Base-by-base conservation (phyloP, 2,329 filamentous ascomycete species). In the Colletotrichum falcatum region DNA sequence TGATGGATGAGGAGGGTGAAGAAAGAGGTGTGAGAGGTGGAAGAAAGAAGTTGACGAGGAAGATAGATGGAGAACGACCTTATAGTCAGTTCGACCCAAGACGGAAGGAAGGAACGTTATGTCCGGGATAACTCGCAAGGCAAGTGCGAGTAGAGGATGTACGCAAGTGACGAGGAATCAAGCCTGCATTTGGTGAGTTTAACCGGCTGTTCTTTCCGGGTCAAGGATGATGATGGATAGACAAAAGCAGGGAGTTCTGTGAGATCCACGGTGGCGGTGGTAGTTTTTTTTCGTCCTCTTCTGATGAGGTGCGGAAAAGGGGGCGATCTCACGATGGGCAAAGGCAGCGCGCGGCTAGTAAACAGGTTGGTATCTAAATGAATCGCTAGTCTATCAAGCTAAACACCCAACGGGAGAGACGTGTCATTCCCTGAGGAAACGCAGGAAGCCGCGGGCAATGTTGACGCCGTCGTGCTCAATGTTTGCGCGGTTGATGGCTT, bases 391-490 rank as follows among this genome's bases (percentile, higher is more conserved):
- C 67, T 67, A 73, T 71, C 49, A n/a, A 42, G 48, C 69, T 73
- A 55, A 55, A 55, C 55, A 66, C 67, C 61, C 23, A 28, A 3
- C 18, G 23, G 2, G 26, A 14, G n/a, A 48, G 18, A 14, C 0
- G 2, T 68, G 78, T 18, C 76, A 86, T 74, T 94, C 90, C 58
- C 89, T 82, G 75, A 97, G 79, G 75, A 98, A 97, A 54, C 86
- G 88, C 76, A 98, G 78, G 78, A 98, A 97, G 0, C 89, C 91
- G 73, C 87, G 85, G 0, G 90, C 91, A 64, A 97, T 90, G 3
- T 85, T 81, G n/a, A 96, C 84, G 1, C 95, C 95, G 78, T 98
- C 94, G 73, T 98, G 94, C 65, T 88, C 84, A 42, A 89, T 85
- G 11, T 83, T 83, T 2, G 91, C 91, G 71, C 93, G 87, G 9